A percentile compares a stretch with the other conserved stretches of the same genome.
Evolutionary conservation across 306 rosid genomes (phyloP).

Genomic region (Urtica urens): DNA sequence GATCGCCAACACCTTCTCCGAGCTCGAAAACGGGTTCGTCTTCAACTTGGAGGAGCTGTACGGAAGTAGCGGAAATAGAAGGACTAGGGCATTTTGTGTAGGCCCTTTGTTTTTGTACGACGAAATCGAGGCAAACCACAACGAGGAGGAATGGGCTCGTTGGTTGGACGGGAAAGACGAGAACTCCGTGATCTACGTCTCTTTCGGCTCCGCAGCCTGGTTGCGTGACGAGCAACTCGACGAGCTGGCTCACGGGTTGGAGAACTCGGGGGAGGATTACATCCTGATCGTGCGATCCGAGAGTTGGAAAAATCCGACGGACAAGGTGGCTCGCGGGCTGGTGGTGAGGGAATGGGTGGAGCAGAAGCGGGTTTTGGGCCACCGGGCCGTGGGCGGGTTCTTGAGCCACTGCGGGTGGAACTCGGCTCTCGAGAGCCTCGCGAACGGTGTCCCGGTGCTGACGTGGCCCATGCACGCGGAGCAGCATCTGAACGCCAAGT

Average conservation of each 20-base stretch:
- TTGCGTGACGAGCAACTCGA: slow-evolving; percentile 20
- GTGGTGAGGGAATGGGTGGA: slow-evolving; percentile 20
- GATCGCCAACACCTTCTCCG: slow-evolving; percentile 20
- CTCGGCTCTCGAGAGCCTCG: slow-evolving; percentile 23
- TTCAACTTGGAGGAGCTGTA: slow-evolving; percentile 12
- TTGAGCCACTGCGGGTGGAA: slow-evolving; percentile 37
- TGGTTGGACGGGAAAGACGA: slow-evolving; percentile 4
- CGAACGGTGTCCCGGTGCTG: slow-evolving; percentile 21
- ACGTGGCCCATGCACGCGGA: slow-evolving; percentile 27
- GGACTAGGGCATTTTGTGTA: slow-evolving; percentile 14
- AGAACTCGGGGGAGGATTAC: slow-evolving; percentile 15
- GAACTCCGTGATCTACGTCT: slow-evolving; percentile 20
- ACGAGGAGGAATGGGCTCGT: neutral
- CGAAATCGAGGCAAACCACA: neutral
- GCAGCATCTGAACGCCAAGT: slow-evolving; percentile 24
- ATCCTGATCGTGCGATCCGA: slow-evolving; percentile 18
- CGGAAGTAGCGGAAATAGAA: too few species aligned
- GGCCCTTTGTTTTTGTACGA: slow-evolving; percentile 20
- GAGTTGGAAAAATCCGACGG: slow-evolving; percentile 17
- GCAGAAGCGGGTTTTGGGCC: slow-evolving; percentile 12
- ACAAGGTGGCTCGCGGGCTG: slow-evolving; percentile 4
- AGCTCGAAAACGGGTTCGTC: slow-evolving; percentile 13
- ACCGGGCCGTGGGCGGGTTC: slow-evolving; percentile 21
- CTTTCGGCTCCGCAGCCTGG: slow-evolving; percentile 22
- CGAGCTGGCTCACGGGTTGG: slow-evolving; percentile 24